Base-by-base conservation (phyloP, 2,329 filamentous ascomycete genomes). In the Monosporascus sp. region DNA sequence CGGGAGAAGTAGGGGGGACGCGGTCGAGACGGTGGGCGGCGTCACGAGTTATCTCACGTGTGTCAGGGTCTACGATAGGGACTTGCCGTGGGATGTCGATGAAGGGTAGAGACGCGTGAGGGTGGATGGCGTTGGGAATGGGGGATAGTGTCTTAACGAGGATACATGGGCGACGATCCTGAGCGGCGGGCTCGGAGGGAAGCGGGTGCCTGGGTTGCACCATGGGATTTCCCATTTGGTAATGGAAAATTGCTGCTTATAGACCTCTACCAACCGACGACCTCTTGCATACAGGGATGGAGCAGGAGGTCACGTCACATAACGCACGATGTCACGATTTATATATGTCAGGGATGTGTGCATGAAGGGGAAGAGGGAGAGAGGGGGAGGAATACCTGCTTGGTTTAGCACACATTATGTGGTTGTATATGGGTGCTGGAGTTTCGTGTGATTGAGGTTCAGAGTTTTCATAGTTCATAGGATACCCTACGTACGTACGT, bases 1-100 rank as follows among this genome's bases (percentile, higher is more conserved):
- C 1, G 69, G 71, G 11, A 70, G 70, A 4, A 75, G 77, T 41
- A 57, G 51, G 40, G 34, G 60, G 9, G 50, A 52, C 6, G 46
- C 59, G 48, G 55, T 19, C 38, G 48, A 26, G 22, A 36, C 48
- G 36, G 55, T 52, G 3, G 49, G 52, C 2, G 58, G 56, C 19
- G 59, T 63, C 60, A 67, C 61, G 40, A 64, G 59, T 38, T 69
- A 69, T 52, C 56, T 69, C 14, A 69, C 66, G 20, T 69, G 66
- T 49, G 63, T 67, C 5, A 58, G 66, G 27, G 64, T 69, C 19
- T 57, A 63, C 45, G 66, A 68, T 49, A 60, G 66, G 45, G 67
- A 69, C 38, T 52, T 69, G 24, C 67, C 67, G 3, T 69, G 67
- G 67, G 59, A 63, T 37, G 55, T 56, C 11, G 40, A 43, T 16